Conservation (phyloP, 352 stramenopile genomes). For the Globisporangium echinulatum region DNA sequence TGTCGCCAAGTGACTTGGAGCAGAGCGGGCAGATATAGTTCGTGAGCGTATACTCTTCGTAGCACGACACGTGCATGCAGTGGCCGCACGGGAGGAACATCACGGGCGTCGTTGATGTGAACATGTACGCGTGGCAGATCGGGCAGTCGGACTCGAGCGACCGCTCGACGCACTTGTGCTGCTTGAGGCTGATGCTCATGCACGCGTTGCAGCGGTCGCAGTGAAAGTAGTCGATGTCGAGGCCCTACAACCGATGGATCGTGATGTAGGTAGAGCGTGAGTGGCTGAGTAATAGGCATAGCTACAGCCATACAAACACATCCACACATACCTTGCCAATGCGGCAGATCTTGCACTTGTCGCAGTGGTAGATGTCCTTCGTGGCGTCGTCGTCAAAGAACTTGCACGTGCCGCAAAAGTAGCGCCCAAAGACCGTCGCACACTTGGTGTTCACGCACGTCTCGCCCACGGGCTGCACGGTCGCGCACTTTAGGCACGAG, state of each 20-base stretch:
- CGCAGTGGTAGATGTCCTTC: conserved; percentile 97
- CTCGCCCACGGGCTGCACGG: conserved; percentile 60
- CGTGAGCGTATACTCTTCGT: conserved; percentile 90
- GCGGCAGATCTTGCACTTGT: conserved; percentile 97
- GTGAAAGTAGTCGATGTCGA: conserved; percentile 97
- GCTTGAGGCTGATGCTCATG: conserved; percentile 88
- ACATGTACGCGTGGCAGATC: conserved; percentile 94
- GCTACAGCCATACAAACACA: background rate
- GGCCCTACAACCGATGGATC: conserved; percentile 29
- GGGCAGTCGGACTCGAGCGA: conserved; percentile 93
- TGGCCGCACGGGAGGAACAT: conserved; percentile 94
- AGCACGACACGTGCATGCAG: conserved; percentile 96
- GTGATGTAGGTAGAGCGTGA: background rate
- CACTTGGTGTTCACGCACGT: conserved; percentile 62
- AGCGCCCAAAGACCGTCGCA: conserved; percentile 83
- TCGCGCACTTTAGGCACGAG: conserved; percentile 91
- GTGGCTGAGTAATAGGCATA: background rate
- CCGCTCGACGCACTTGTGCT: conserved; percentile 93
- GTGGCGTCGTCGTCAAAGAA: conserved; percentile 91
- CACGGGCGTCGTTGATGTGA: conserved; percentile 93
- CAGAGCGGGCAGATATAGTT: conserved; percentile 95
- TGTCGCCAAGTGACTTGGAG: conserved; percentile 93
- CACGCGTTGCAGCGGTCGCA: conserved; percentile 98
- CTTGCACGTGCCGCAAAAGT: conserved; percentile 94
- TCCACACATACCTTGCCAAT: conserved; percentile 65